Base-by-base conservation (phyloP, 371 early-diverging fungal genomes). In the Mucor circinelloides region DNA sequence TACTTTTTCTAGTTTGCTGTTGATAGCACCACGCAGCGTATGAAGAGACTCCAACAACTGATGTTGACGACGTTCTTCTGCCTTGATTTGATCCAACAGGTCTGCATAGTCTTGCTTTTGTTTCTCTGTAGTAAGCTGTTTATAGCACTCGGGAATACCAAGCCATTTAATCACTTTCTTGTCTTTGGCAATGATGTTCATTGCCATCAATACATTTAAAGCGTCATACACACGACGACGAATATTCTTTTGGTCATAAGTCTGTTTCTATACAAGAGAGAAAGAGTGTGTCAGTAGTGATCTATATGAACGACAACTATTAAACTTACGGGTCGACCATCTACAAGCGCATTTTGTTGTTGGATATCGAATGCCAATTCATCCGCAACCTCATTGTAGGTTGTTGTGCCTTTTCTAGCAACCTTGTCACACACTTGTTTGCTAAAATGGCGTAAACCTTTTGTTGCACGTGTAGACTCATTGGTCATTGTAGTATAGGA, bases 211-310 rank as follows among this genome's bases (percentile, higher is more conserved):
- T 12, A 93, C 93, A 67, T 93, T 93, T 23, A 93, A 78, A 6
- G 92, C 93, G 75, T 93, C 93, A 67, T 93, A 93, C 1, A 92
- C 91, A 31, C 93, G 85, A 38, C 93, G 85, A 31, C 91, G 86
- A 63, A 93, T 89, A 64, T 93, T 93, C 77, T 92, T 91, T 71
- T 90, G 89, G 64, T 90, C 90, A 65, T 72, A 83, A 30, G 62
- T 61, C 12, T 66, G 67, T 72, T 70, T 59, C 73, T 75, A 56
- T 25, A 62, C 7, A 64, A n/a, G n/a, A n/a, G n/a, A n/a, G n/a
- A n/a, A n/a, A n/a, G 15, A 27, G 9, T 52, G 25, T 19, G 6
- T 58, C 19, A 57, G 46, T 57, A 48, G 32, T 19, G 25, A 2
- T n/a, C 12, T 19, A 17, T 13, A 19, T 17, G n/a, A 21, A 46